phyloP scores from a whole-genome alignment of 1,284 basidiomycete genomes.

The Singerocomus rubriflavus region DNA sequence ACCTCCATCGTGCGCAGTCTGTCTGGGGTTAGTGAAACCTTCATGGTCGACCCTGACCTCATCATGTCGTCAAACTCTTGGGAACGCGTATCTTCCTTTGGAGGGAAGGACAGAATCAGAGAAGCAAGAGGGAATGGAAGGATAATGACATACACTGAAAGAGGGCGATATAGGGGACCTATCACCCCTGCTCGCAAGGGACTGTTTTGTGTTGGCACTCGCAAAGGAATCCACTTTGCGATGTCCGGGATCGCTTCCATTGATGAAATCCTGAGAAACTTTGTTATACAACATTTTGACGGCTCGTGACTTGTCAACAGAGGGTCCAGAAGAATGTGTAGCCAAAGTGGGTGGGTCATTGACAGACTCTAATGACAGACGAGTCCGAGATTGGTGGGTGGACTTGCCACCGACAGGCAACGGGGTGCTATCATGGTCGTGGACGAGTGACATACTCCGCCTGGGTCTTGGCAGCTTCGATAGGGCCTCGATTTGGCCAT shows the following conservation, averaged over 20 bases:
- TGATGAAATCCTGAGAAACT: constrained; percentile 42
- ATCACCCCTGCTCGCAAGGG: constrained; percentile 32
- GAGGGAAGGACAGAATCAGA: constrained; percentile 4
- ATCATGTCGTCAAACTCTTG: constrained; percentile 90
- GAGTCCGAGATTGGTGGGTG: constrained; percentile 23
- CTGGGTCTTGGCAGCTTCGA: constrained; percentile 55
- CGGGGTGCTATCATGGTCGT: constrained; percentile 36
- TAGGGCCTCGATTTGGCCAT: constrained; percentile 71
- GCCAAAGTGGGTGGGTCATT: constrained; percentile 25
- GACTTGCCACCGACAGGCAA: constrained; percentile 19
- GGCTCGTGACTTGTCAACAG: constrained; percentile 56
- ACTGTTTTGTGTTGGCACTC: constrained; percentile 46
- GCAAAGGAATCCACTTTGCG: constrained; percentile 52
- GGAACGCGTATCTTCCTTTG: constrained; percentile 51
- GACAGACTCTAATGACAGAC: constrained; percentile 32
- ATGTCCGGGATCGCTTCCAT: constrained; percentile 41
- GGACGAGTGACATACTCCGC: constrained; percentile 67
- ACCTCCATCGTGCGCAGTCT: constrained; percentile 89
- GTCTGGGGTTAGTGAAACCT: constrained; percentile 92
- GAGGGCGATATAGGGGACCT: constrained; percentile 36
- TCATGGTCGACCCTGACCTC: constrained; percentile 85
- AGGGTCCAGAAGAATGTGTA: constrained; percentile 42
- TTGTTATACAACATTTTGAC: constrained; percentile 56
- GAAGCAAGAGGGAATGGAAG: constrained; percentile 2
- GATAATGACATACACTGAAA: constrained; percentile 30